Evolutionary conservation across 2,329 filamentous ascomycete species (phyloP).

Genomic region (Ascosphaera aggregata): DNA sequence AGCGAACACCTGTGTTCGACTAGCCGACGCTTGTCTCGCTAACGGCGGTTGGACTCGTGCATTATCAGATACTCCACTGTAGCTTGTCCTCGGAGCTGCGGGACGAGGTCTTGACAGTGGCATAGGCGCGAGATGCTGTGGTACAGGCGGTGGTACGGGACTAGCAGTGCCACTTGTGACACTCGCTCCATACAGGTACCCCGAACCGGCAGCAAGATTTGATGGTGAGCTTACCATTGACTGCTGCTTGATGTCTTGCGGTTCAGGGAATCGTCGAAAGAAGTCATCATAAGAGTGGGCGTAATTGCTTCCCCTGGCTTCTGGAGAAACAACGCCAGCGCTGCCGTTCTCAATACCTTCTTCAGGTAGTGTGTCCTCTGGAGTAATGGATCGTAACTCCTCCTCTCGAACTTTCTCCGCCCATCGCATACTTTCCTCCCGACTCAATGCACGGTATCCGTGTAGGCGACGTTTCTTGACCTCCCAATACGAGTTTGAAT

Average conservation of each 20-base stretch:
- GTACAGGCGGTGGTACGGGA: constrained; percentile 11
- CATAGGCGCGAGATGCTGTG: constrained; percentile 24
- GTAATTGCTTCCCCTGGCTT: constrained; percentile 28
- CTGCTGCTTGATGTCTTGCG: constrained; percentile 34
- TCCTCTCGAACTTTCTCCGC: constrained; percentile 51
- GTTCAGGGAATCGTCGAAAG: constrained; percentile 53
- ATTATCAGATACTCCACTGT: constrained; percentile 54
- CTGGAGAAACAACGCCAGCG: too few relatives aligned
- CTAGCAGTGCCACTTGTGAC: too few relatives aligned
- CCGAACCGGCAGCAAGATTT: too few relatives aligned
- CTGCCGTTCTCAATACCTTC: constrained; percentile 23
- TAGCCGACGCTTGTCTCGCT: constrained; percentile 22
- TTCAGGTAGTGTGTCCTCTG: constrained; percentile 21
- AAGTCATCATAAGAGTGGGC: constrained; percentile 64
- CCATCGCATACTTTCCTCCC: constrained; percentile 63
- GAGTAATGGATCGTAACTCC: constrained; percentile 22
- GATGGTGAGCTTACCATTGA: too few relatives aligned
- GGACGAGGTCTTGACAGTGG: constrained; percentile 42
- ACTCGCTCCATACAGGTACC: too few relatives aligned
- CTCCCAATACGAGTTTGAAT: constrained; percentile 27
- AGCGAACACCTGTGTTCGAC: constrained; percentile 20
- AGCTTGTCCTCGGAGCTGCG: constrained; percentile 45
- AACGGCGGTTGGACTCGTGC: constrained; percentile 21
- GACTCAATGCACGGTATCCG: constrained; percentile 47
- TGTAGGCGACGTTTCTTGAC: constrained; percentile 32